Evolutionary conservation across 106 monocot species (phyloP).

Genomic region (Ottelia alismoides): DNA sequence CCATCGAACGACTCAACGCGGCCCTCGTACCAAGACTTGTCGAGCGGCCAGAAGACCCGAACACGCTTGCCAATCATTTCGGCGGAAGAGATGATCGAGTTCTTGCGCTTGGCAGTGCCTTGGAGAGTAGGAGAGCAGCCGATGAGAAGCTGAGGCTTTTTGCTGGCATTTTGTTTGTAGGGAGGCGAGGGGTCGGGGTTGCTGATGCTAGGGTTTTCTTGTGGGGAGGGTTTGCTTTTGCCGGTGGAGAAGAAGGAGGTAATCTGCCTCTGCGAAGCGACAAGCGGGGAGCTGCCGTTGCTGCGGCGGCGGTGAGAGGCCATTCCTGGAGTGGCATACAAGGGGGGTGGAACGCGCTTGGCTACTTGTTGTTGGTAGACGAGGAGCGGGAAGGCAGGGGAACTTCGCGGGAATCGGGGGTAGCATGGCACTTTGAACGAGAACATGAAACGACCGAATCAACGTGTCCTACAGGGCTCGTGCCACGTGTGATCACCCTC

Average conservation of each 20-base stretch:
- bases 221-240: conserved; percentile 18
- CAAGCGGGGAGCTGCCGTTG: conserved; percentile 77
- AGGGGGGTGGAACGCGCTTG: too few species aligned
- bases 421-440: too few species aligned
- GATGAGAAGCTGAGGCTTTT: conserved; percentile 17
- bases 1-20: conserved; percentile 31
- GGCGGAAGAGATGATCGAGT: too few species aligned
- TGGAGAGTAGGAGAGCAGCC: conserved; percentile 11
- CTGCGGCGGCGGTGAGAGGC: conserved; percentile 33
- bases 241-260: conserved; percentile 70
- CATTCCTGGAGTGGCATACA: too few species aligned
- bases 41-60: conserved; percentile 65
- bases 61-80: conserved; percentile 45
- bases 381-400: too few species aligned
- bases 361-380: too few species aligned
- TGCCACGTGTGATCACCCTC: too few species aligned
- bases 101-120: conserved; percentile 5
- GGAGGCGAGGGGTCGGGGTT: too few species aligned
- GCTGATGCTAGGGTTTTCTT: background rate
- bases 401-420: too few species aligned
- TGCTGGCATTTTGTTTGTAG: conserved; percentile 5
- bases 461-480: too few species aligned
- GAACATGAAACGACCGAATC: too few species aligned
- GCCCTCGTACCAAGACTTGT: conserved; percentile 62
- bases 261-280: conserved; percentile 71